Evolutionary conservation across 2,329 filamentous ascomycete species (phyloP).

Genomic region (Alternaria consortialis): DNA sequence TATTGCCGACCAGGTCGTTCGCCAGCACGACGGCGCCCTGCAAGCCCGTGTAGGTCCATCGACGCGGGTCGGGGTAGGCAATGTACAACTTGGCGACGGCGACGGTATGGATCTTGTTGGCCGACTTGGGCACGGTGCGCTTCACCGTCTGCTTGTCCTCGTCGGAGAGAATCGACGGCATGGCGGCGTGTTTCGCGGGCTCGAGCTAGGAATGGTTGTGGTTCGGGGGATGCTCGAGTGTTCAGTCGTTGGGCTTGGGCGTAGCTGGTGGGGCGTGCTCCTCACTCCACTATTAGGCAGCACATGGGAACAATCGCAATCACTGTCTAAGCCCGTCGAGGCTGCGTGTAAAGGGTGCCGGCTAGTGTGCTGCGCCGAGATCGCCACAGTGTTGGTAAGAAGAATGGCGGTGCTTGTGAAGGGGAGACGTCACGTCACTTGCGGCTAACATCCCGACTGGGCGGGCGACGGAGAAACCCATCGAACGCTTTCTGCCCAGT

Average conservation of each 20-base stretch:
- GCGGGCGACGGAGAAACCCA: constrained; percentile 22
- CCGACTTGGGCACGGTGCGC: constrained; percentile 88
- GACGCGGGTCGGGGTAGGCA: constrained; percentile 82
- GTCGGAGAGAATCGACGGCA: constrained; percentile 79
- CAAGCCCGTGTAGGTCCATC: constrained; percentile 94
- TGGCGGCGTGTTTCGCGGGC: constrained; percentile 32
- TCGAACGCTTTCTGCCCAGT: constrained; percentile 4
- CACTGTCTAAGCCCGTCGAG: constrained; percentile 14
- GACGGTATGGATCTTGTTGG: constrained; percentile 97
- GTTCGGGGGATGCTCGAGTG: constrained; percentile 15
- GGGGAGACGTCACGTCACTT: constrained; percentile 34
- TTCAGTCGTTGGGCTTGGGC: constrained; percentile 21
- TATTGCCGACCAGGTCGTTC: constrained; percentile 93
- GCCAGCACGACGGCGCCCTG: constrained; percentile 91
- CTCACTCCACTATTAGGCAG: constrained; percentile 36
- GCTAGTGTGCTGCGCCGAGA: constrained; percentile 24
- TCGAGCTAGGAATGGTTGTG: constrained; percentile 24
- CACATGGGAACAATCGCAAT: constrained; percentile 37
- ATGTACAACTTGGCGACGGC: constrained; percentile 94
- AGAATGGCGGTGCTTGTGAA: constrained; percentile 29
- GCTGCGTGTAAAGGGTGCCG: constrained; percentile 12
- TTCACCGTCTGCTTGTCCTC: constrained; percentile 97
- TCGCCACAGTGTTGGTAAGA: constrained; percentile 27
- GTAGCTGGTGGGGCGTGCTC: constrained; percentile 36
- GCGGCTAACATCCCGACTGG: constrained; percentile 34